Conservation (phyloP, 306 rosid species). For the Cyamopsis tetragonoloba region DNA sequence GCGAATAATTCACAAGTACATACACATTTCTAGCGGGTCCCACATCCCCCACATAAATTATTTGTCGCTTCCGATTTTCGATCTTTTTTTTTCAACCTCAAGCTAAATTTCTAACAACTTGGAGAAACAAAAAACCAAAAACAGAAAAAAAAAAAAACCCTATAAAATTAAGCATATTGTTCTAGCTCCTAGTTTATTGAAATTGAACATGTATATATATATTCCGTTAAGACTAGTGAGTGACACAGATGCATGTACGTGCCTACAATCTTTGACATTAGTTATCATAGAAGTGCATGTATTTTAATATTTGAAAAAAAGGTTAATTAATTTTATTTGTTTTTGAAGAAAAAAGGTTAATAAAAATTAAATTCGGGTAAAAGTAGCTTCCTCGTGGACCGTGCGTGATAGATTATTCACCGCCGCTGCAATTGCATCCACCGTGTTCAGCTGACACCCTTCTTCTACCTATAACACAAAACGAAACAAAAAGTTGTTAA, state of each 20-base stretch:
- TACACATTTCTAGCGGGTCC: background rate
- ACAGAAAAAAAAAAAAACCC: background rate
- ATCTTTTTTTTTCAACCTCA: background rate
- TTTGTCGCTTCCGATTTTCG: background rate
- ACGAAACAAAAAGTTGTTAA: background rate
- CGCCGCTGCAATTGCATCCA: constrained; percentile 72
- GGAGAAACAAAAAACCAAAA: background rate
- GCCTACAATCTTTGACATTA: no score
- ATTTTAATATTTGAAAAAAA: no score
- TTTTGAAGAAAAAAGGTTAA: no score
- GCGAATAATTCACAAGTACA: constrained; percentile 17
- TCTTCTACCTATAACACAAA: constrained; percentile 52
- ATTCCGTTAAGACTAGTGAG: background rate
- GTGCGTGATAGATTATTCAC: constrained; percentile 56
- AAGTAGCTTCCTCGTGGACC: constrained; percentile 48
- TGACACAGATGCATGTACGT: constrained; percentile 19
- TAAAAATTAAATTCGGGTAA: constrained; percentile 27
- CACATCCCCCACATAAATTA: constrained; percentile 15
- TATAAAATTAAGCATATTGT: background rate
- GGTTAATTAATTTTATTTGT: no score
- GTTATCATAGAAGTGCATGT: no score
- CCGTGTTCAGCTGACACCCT: constrained; percentile 58
- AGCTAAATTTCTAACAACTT: background rate
- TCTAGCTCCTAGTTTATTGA: constrained; percentile 21
- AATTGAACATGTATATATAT: background rate